A percentile compares a stretch with the other conserved stretches of the same genome.
Evolutionary conservation across 768 basidiomycete genomes (phyloP).

Genomic region (Mycena olivaceomarginata): DNA sequence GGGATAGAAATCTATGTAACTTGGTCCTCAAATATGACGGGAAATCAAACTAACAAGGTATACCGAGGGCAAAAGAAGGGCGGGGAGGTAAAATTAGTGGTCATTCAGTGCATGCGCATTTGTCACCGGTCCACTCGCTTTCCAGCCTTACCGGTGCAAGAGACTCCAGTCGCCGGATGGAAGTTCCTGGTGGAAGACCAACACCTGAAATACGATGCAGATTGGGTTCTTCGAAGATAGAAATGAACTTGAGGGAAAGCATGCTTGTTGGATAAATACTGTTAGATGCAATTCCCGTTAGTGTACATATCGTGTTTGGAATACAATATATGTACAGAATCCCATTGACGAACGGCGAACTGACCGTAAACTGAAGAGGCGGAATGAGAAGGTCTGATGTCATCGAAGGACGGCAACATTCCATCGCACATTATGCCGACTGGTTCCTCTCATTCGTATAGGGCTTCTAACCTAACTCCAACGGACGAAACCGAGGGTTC

Average conservation of each 20-base stretch:
- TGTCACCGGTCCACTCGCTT: constrained; percentile 7
- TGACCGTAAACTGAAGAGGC: too few relatives aligned
- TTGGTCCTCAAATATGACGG: constrained; percentile 13
- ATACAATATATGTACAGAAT: too few relatives aligned
- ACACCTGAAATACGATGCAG: constrained; percentile 21
- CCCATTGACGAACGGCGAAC: too few relatives aligned
- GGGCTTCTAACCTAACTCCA: too few relatives aligned
- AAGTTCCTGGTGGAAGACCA: constrained; percentile 22
- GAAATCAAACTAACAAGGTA: constrained; percentile 15
- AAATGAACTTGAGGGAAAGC: background rate
- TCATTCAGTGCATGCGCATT: constrained; percentile 19
- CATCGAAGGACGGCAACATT: too few relatives aligned
- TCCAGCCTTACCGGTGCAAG: constrained; percentile 4
- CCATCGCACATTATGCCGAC: too few relatives aligned
- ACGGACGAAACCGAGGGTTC: too few relatives aligned
- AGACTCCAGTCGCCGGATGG: constrained; percentile 6
- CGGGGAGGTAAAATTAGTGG: constrained; percentile 4
- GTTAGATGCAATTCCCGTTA: background rate
- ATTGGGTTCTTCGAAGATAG: too few relatives aligned
- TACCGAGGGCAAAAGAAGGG: constrained; percentile 12
- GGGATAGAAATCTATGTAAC: constrained; percentile 19
- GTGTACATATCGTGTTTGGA: background rate
- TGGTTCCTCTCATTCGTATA: too few relatives aligned
- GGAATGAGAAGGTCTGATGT: too few relatives aligned
- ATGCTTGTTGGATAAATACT: background rate